Evolutionary conservation across 2,329 filamentous ascomycete genomes (phyloP).

Genomic region (Paecilomyces niveus): DNA sequence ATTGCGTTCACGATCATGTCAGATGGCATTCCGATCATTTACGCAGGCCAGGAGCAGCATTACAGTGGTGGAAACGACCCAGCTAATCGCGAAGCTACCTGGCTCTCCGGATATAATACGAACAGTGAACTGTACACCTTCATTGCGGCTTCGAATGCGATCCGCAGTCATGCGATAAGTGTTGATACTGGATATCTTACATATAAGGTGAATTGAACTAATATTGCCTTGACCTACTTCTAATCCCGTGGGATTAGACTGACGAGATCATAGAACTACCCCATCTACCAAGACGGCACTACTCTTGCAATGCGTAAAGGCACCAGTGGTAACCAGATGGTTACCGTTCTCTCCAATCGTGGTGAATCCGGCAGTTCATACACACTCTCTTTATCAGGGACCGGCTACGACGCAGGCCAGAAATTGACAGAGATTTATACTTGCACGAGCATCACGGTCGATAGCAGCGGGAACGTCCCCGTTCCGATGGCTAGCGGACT

Average conservation of each 20-base stretch:
- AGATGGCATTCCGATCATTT: conserved; percentile 59
- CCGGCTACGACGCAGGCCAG: conserved; percentile 17
- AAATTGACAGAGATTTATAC: conserved; percentile 21
- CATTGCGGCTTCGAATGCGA: conserved; percentile 43
- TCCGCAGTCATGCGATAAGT: conserved; percentile 40
- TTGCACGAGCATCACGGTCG: conserved; percentile 39
- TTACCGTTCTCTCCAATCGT: conserved; percentile 38
- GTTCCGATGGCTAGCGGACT: conserved; percentile 38
- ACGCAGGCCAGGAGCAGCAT: conserved; percentile 62
- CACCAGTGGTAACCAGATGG: conserved; percentile 32
- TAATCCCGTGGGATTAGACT: not conserved
- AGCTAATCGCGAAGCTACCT: conserved; percentile 51
- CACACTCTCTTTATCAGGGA: conserved; percentile 16
- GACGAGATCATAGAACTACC: conserved; percentile 20
- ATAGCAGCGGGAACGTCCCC: conserved; percentile 36
- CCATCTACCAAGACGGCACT: conserved; percentile 38
- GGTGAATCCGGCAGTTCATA: conserved; percentile 23
- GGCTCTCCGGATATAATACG: conserved; percentile 47
- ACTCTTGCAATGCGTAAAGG: conserved; percentile 40
- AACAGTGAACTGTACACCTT: conserved; percentile 43
- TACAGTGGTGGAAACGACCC: conserved; percentile 47
- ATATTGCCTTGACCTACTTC: not conserved
- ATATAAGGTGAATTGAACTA: conserved; percentile 21
- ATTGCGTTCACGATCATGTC: conserved; percentile 54
- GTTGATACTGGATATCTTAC: conserved; percentile 33